Conservation (phyloP, 2,329 filamentous ascomycete genomes). For the Myriosclerotinia scirpicola region DNA sequence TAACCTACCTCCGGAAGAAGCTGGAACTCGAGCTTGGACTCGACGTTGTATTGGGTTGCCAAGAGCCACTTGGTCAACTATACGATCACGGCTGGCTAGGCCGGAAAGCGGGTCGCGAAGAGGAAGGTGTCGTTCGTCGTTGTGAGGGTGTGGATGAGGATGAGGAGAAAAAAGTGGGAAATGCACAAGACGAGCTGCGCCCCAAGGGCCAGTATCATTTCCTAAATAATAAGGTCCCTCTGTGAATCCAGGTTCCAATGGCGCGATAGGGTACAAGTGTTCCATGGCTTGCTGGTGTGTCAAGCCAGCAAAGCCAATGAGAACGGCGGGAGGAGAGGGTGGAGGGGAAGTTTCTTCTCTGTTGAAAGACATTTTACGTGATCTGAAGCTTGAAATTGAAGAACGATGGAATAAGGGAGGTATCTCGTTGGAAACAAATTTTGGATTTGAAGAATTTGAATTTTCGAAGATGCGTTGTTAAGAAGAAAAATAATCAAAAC, state of each 20-base stretch:
- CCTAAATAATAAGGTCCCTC: background rate
- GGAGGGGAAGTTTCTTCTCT: background rate
- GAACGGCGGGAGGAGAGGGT: background rate
- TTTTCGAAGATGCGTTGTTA: too few relatives aligned
- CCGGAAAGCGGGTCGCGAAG: too few relatives aligned
- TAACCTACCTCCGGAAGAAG: background rate
- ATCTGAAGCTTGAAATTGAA: background rate
- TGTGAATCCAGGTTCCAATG: background rate
- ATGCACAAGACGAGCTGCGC: background rate
- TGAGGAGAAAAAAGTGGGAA: background rate
- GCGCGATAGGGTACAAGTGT: background rate
- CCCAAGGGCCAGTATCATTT: background rate
- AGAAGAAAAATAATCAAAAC: too few relatives aligned
- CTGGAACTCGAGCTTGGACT: background rate
- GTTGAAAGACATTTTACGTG: background rate
- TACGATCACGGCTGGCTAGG: background rate
- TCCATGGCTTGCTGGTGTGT: background rate
- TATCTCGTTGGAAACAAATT: background rate
- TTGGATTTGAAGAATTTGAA: background rate
- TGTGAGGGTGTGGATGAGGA: too few relatives aligned
- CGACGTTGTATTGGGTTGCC: background rate
- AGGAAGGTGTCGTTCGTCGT: too few relatives aligned
- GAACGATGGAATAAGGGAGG: background rate
- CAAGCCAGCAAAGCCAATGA: background rate
- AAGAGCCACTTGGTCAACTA: background rate